phyloP scores from a whole-genome alignment of 1,284 basidiomycete genomes.

The Sphaerobolus stellatus region DNA sequence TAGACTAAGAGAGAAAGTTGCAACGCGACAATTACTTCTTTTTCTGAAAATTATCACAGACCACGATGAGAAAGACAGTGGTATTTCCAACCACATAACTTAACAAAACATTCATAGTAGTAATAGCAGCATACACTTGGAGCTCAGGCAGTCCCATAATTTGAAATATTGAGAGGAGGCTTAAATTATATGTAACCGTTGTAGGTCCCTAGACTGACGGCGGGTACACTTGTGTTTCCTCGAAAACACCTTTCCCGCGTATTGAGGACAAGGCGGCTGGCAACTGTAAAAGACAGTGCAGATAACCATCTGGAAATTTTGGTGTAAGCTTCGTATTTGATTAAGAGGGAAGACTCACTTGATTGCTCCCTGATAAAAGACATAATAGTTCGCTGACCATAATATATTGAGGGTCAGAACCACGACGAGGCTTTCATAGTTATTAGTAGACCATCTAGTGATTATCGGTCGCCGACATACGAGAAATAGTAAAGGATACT shows the following conservation, averaged over 20 bases:
- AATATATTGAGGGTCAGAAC: neutral
- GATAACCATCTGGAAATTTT: neutral
- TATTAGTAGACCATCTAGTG: neutral
- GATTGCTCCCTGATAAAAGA: neutral
- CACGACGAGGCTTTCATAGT: neutral
- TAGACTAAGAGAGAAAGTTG: too few relatives aligned
- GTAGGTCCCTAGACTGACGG: neutral
- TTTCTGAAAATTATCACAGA: too few relatives aligned
- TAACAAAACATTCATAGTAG: too few relatives aligned
- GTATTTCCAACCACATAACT: too few relatives aligned
- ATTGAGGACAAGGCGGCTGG: neutral
- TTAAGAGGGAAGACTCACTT: neutral
- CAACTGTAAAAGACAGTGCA: neutral
- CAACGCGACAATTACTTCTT: too few relatives aligned
- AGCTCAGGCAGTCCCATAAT: too few relatives aligned
- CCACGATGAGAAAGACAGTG: too few relatives aligned
- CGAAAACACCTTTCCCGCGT: neutral
- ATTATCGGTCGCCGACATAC: neutral
- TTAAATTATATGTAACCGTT: neutral
- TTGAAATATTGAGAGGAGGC: too few relatives aligned
- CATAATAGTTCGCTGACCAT: neutral
- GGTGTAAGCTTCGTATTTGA: neutral
- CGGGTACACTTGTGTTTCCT: neutral
- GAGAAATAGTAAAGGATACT: neutral
- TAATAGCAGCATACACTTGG: too few relatives aligned